A percentile compares a stretch with the other conserved stretches of the same genome.
These are phyloP conservation scores for Nicotiana rustica DNA, from an alignment of 305 asterid genomes.

Conservation along the genomic window DNA sequence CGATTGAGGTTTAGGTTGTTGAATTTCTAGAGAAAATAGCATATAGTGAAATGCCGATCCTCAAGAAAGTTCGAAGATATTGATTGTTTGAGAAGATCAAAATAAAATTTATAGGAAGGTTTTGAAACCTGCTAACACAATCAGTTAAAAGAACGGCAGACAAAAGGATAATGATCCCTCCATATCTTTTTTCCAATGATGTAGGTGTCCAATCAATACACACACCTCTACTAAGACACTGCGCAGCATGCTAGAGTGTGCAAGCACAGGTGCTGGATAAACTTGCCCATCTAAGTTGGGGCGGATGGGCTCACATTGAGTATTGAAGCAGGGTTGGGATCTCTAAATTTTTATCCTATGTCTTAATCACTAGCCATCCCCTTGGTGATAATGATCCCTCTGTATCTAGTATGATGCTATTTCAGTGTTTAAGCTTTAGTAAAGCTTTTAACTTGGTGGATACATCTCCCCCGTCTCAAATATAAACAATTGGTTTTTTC, in stretches of 20 bases:
- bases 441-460: not conserved
- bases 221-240: not conserved
- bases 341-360: slow-evolving; percentile 12
- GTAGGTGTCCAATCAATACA: not conserved
- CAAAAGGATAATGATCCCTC: slow-evolving; percentile 6
- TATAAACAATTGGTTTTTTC: not conserved
- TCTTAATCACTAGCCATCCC: not conserved
- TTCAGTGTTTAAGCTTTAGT: not conserved
- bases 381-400: not conserved
- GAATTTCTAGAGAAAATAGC: not conserved
- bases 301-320: not conserved
- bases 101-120: not conserved
- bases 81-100: not conserved
- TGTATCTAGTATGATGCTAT: not conserved
- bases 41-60: not conserved
- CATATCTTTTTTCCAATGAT: not conserved
- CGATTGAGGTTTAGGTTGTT: slow-evolving; percentile 13
- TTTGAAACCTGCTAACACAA: not conserved
- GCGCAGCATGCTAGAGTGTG: not conserved
- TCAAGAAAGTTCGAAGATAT: not conserved
- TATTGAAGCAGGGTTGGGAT: not conserved
- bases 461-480: not conserved
- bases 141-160: not conserved
- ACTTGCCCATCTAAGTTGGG: not conserved
- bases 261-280: no score